Evolutionary conservation across 305 asterid species (phyloP), one percentile per base, ranked within the genome.

Genomic region (Fraxinus albicans): DNA sequence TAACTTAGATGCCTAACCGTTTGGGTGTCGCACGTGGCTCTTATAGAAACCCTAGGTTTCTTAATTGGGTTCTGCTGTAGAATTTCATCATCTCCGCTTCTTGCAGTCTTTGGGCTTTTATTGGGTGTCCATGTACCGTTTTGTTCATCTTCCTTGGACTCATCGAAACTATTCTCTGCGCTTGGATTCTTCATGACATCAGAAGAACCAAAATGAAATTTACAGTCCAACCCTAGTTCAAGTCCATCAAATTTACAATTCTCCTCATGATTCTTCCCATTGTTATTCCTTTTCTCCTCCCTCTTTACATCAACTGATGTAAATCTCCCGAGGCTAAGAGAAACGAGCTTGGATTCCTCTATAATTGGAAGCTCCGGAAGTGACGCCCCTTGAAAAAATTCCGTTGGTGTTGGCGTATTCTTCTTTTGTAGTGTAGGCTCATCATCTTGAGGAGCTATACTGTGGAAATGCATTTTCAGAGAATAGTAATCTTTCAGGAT

Each of bases 41-140:
- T 86, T 1, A 91, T 86, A 79, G 92, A 91, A 81, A 91, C 94
- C 81, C 94, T 89, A 65, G 92, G 86, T 65, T 88, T 89, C 91
- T 89, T 91, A 86, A 79, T 63, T 77, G 88, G 86, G 77, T 42
- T 82, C 4, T 86, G 84, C 81, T 82, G 87, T 86, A 84, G 8
- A 58, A 80, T 74, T 12, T 84, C 90, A 6, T 87, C 87, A 73
- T 86, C 85, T 38, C 82, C 89, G 44, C 73, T 79, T 81, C 87
- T 86, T 2, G 85, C 81, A 4, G 7, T 77, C 35, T 89, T 89
- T 31, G 72, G 76, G 80, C 81, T 80, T 36, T 42, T 82, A 23
- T 2, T 34, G 25, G 84, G 76, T 7, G 79, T 78, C 7, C 55
- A 69, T 0, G 38, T 79, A 3, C 50, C 79, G 35, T 77, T 72